phyloP scores from a whole-genome alignment of 2,329 filamentous ascomycete genomes.

The Chalaropsis ovoidea region DNA sequence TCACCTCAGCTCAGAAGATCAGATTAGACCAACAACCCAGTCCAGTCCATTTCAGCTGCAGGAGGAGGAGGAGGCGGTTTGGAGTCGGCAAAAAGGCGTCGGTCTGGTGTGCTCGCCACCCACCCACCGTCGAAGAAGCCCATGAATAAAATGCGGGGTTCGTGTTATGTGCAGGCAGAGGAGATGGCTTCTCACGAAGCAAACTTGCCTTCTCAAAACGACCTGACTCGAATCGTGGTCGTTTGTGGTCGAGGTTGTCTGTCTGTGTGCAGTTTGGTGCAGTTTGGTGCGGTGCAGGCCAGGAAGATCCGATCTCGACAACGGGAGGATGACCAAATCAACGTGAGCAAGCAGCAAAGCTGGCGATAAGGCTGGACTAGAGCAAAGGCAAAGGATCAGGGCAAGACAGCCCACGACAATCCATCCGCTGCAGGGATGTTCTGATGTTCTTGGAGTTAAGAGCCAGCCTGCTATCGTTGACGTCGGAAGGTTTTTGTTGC shows the following conservation, averaged over 20 bases:
- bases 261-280: too few relatives aligned
- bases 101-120: too few relatives aligned
- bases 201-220: too few relatives aligned
- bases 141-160: neutral
- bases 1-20: slow-evolving; percentile 3
- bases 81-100: neutral
- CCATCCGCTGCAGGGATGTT: neutral
- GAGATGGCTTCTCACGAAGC: too few relatives aligned
- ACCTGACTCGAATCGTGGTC: too few relatives aligned
- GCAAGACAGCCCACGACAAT: neutral
- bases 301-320: too few relatives aligned
- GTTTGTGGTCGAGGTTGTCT: too few relatives aligned
- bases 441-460: neutral
- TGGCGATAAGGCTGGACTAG: neutral
- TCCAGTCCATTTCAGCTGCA: neutral
- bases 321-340: neutral
- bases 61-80: neutral
- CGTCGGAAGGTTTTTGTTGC: too few relatives aligned
- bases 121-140: neutral
- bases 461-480: too few relatives aligned
- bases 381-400: slow-evolving; percentile 5
- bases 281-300: too few relatives aligned
- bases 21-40: neutral
- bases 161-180: neutral
- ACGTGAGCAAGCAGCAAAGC: neutral